These are phyloP conservation scores for Coemansia sp. DNA, from an alignment of 192 early-diverging fungal species.

Conservation along the genomic window DNA sequence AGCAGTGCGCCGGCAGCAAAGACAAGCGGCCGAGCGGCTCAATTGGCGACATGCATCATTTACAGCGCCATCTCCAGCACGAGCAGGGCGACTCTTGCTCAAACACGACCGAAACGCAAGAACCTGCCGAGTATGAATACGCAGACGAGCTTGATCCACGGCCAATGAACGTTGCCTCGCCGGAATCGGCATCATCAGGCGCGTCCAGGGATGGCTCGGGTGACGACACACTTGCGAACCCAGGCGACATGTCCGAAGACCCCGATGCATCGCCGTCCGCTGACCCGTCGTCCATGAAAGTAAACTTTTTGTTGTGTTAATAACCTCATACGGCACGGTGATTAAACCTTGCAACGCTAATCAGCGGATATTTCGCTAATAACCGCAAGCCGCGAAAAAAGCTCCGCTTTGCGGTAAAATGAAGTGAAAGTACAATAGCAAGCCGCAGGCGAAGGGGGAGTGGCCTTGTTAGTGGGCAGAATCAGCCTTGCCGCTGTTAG, in stretches of 20 bases:
- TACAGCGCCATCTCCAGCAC: not conserved
- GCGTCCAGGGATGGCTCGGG: slow-evolving; percentile 21
- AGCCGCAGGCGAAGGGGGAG: too few relatives aligned
- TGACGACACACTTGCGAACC: slow-evolving; percentile 23
- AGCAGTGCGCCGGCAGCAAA: not conserved
- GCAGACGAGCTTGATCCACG: slow-evolving; percentile 5
- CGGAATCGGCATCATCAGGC: slow-evolving; percentile 24
- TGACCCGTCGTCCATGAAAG: slow-evolving; percentile 47
- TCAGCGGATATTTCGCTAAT: not conserved
- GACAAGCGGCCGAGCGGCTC: not conserved
- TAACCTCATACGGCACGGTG: too few relatives aligned
- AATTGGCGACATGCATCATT: not conserved
- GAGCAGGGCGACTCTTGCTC: not conserved
- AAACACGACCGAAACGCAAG: not conserved
- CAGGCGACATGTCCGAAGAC: not conserved
- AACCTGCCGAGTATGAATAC: not conserved
- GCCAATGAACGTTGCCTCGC: slow-evolving; percentile 12
- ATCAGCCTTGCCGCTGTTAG: too few relatives aligned
- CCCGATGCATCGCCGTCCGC: slow-evolving; percentile 1
- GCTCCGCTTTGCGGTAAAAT: too few relatives aligned
- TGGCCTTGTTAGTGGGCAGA: too few relatives aligned
- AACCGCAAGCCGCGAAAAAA: not conserved
- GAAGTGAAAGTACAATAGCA: too few relatives aligned
- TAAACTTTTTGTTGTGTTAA: slow-evolving; percentile 37
- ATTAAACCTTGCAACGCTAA: too few relatives aligned